A percentile compares a stretch with the other conserved stretches of the same genome.
These are phyloP conservation scores for Russula griseocarnosa DNA, from an alignment of 768 basidiomycete genomes.

Conservation along the genomic window DNA sequence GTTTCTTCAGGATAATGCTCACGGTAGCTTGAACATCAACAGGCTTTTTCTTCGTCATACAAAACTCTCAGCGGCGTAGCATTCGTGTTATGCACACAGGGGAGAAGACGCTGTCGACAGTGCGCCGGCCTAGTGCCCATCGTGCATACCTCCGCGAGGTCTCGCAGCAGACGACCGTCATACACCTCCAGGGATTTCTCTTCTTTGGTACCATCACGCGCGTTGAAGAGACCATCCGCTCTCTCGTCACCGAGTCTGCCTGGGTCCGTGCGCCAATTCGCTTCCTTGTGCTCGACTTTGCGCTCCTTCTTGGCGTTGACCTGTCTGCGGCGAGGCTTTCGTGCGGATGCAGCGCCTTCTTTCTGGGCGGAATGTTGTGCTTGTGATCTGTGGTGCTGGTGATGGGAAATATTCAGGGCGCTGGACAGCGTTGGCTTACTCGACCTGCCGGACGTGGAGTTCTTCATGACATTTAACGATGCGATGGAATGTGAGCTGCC, in stretches of 20 bases:
- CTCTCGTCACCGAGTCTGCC: constrained; percentile 61
- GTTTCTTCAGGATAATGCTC: background rate
- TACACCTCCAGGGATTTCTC: constrained; percentile 85
- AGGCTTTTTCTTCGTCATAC: constrained; percentile 97
- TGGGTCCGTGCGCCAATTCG: constrained; percentile 77
- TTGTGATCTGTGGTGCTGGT: constrained; percentile 81
- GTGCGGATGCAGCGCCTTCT: constrained; percentile 85
- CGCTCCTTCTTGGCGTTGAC: constrained; percentile 85
- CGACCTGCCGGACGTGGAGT: constrained; percentile 70
- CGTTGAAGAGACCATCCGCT: constrained; percentile 84
- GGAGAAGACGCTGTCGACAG: constrained; percentile 81
- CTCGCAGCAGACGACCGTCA: constrained; percentile 83
- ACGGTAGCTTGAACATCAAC: background rate
- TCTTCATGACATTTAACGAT: constrained; percentile 79
- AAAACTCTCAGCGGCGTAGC: constrained; percentile 80
- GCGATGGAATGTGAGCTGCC: constrained; percentile 83
- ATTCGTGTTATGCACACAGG: constrained; percentile 84
- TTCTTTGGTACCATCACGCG: constrained; percentile 92
- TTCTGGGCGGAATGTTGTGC: constrained; percentile 65
- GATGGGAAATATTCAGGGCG: constrained; percentile 66
- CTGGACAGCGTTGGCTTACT: constrained; percentile 77
- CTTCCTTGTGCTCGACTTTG: constrained; percentile 85
- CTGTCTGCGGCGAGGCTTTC: constrained; percentile 95
- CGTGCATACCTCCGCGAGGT: constrained; percentile 89
- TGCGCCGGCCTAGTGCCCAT: constrained; percentile 83